Base-by-base conservation (phyloP, 75 land plant species). In the Isoetes taiwanensis region DNA sequence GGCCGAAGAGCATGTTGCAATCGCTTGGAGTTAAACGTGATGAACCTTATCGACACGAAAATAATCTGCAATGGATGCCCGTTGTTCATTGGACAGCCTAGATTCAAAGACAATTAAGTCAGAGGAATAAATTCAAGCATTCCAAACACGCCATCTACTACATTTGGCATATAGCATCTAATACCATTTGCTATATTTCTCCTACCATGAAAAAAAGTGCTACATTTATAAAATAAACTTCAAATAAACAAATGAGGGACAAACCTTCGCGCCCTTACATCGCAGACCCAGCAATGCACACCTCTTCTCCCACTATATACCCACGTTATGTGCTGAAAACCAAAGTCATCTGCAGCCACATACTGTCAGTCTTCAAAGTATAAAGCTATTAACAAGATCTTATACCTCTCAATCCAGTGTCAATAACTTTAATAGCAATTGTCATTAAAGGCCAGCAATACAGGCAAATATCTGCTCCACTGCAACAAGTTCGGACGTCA, bases 231-330 rank as follows among this genome's bases (percentile, higher is more conserved):
- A 21, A 26, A n/a, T 30, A 10, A 1, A 31, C 32, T 25, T 57
- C 52, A n/a, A 20, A 29, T 9, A 29, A 52, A 52, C 2, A 3
- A 3, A 32, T 52, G 11, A 12, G 24, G 27, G 14, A 10, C 27
- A 41, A 54, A 88, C 99, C 86, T 89, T 68, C 96, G 84, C 14
- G 99, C 99, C 67, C 77, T 79, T 29, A 75, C 56, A 72, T 94
- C 99, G 78, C 99, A 94, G 41, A 94, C 99, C 99, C 99, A 89
- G 62, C 99, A 94, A 71, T 94, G 99, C 30, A 94, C 96, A 68
- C 99, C 99, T 59, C 96, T 90, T 9, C 99, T 79, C 2, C 99
- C 99, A 89, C 99, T 94, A 40, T 77, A 94, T 12, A 82, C 99
- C 99, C 99, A 94, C 10, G 89, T 75, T 38, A 94, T 76, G 46